Base-by-base conservation (phyloP, 495 filamentous ascomycete species). In the Xylona heveae region DNA sequence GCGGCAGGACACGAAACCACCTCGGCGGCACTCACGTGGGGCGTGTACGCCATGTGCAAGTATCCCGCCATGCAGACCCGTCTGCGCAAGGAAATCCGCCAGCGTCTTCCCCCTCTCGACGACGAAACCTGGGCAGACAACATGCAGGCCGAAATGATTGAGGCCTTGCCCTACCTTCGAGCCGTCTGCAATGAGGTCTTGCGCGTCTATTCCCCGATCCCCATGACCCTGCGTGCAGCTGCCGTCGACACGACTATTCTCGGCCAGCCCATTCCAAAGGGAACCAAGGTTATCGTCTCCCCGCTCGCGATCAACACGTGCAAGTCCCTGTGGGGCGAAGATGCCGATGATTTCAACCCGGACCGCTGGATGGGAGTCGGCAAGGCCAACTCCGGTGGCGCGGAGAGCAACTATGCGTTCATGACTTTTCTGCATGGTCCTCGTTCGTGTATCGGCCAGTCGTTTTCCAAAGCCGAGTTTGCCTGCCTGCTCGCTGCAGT, bases 1-100 rank as follows among this genome's bases (percentile, higher is more conserved):
- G 77, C 74, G 0, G 84, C 85, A 0, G 85, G 85, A 12, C 85
- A 94, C 47, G 85, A 91, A 56, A 77, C 71, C 5, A 75, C 71
- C 5, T 57, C 71, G 1, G 53, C 64, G 4, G 58, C 68, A 7
- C 49, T 75, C 38, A 59, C 59, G 30, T 77, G 71, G 71, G 59
- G 65, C 5, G 41, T 66, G 12, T 71, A 71, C 36, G 51, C 61
- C 0, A 49, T 75, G 15, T 68, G 59, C 54, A 58, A 65, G 35
- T 52, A 75, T 41, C 66, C 61, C 0, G 53, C 62, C 4, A 47
- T 65, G 1, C 71, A 77, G 39, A 44, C 43, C 24, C 59, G 59
- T 13, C 59, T 77, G 0, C 70, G 71, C 17, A 53, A 65, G 19
- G 71, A 74, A 42, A 44, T 74, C 28, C 69, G 71, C 38, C 49